Evolutionary conservation across 306 rosid species (phyloP), one percentile per base, ranked within the genome.

Genomic region (Malus sieversii): DNA sequence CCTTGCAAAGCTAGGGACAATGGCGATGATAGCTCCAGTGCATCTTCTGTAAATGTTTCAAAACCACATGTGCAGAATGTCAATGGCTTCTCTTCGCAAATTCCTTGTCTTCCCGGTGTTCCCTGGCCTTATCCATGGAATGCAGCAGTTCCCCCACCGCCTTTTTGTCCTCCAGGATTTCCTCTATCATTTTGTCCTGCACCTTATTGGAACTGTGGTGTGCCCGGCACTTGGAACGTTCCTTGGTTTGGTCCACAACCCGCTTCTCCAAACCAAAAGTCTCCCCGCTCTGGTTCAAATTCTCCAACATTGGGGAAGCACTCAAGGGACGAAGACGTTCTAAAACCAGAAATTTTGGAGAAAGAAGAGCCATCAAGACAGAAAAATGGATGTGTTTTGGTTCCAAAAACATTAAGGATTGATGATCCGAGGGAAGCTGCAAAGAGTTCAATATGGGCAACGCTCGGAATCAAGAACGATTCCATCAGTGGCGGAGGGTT

Each of bases 371-470:
- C 83, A 18, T 22, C 90, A 53, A 87, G 79, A 68, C 90, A 67
- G 77, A 89, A 81, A 80, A 86, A 80, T 30, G 92, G 97, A 11
- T 60, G 79, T 59, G 91, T 93, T 85, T 81, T 89, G 87, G 88
- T 90, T 78, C 98, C 98, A 0, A 93, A 91, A 85, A 93, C 97
- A 1, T 82, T 93, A 25, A 80, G 98, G 86, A 85, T 93, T n/a
- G 96, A 87, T 78, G 96, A 93, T 68, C 98, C 97, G 4, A 83
- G 71, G 22, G 98, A 93, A 68, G 97, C 98, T 78, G 97, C 97
- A 23, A 93, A 87, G 93, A 93, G 98, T 75, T 93, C 98, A 6
- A 91, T 93, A 70, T 89, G 98, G 98, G 87, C 89, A 38, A 91
- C 98, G 32, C 96, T 93, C 30, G 98, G 98, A 73, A 91, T 93